These are phyloP conservation scores for Zasmidium cellare DNA, from an alignment of 2,329 filamentous ascomycete species.

Conservation along the genomic window DNA sequence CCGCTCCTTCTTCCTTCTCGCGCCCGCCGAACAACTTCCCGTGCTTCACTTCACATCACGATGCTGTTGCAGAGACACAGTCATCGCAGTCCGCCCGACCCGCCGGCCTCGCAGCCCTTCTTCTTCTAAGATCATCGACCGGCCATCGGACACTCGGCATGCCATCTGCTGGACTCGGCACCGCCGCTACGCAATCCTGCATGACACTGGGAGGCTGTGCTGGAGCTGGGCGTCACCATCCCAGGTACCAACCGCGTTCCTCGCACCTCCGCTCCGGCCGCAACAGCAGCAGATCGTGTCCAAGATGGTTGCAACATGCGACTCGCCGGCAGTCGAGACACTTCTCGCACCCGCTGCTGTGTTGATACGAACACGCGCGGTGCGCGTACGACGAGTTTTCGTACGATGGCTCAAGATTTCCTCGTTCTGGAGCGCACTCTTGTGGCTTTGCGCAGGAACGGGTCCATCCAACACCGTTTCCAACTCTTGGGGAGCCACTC, in stretches of 20 bases:
- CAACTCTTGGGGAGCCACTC: not conserved
- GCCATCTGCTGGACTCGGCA: not conserved
- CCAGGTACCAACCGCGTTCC: not conserved
- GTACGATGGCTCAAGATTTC: too few species aligned
- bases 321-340: not conserved
- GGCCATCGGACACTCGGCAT: not conserved
- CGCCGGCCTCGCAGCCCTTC: not conserved
- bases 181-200: conserved; percentile 9
- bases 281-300: not conserved
- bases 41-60: not conserved
- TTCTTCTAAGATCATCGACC: not conserved
- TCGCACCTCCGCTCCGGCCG: not conserved
- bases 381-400: not conserved
- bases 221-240: not conserved
- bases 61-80: not conserved
- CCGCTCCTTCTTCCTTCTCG: not conserved
- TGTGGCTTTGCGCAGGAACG: conserved; percentile 18
- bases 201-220: conserved; percentile 16
- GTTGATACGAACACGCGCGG: not conserved
- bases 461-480: conserved; percentile 1
- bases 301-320: not conserved
- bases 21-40: not conserved
- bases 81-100: not conserved
- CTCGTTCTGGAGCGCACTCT: not conserved
- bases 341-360: not conserved